Evolutionary conservation across 345 rosid genomes (phyloP), one percentile per base, ranked within the genome.

Genomic region (Salix caprea): DNA sequence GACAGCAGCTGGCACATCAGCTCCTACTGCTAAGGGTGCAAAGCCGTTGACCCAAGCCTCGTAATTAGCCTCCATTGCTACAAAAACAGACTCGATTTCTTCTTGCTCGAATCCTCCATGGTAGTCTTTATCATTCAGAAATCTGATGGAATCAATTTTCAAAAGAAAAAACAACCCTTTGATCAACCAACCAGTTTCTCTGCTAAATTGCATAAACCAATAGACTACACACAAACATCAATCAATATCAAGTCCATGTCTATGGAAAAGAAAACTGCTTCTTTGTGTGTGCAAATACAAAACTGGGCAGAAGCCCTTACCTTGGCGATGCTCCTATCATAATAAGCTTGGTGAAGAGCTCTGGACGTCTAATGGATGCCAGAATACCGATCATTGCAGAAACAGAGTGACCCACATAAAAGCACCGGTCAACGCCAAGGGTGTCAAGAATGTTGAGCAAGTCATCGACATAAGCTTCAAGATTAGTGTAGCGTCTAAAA

Each of bases 311-410:
- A 14, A 24, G 36, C 4, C 11, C 2, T 61, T 69, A 88, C 96
- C 97, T 88, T 1, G 97, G 97, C 0, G 97, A 91, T 69, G 96
- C 96, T 42, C 93, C 92, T 77, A 95, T 81, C 42, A 95, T 86
- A 74, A 93, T 79, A 70, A 95, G 89, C 65, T 95, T 91, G 37
- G 91, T 39, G 89, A 95, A 93, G 78, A 95, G 94, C 24, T 88
- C 81, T 2, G 97, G 97, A 36, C 97, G 91, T 46, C 91, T 88
- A 71, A 90, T 88, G 67, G 99, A 88, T 23, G 99, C 99, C 1
- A 93, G 52, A 72, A 90, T 86, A 12, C 97, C 98, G 62, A 91
- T 86, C 99, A 89, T 95, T 39, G 96, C 96, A 9, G 99, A 95
- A 67, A 91, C 85, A 4, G 99, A 95, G 86, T 91, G 99, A 2